These are phyloP conservation scores for Glycine tomentella DNA, from an alignment of 306 rosid genomes.

Conservation along the genomic window DNA sequence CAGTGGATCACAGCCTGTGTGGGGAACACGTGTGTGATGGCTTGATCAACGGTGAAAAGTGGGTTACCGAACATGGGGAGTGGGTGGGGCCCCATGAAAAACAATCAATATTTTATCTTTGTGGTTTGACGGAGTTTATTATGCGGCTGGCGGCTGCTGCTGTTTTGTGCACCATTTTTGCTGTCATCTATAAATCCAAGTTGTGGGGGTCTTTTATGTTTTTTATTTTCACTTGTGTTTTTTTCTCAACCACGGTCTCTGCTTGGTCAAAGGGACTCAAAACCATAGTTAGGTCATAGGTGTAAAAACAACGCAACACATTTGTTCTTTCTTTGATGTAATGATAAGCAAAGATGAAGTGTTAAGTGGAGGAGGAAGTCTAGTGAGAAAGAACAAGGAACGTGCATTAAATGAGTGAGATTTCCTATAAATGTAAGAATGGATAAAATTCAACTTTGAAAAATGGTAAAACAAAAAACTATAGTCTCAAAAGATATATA, in stretches of 20 bases:
- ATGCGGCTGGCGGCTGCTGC: conserved; percentile 49
- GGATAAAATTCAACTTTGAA: too few species aligned
- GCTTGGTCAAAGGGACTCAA: too few species aligned
- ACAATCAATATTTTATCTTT: background rate
- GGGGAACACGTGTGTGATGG: conserved; percentile 33
- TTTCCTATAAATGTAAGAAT: too few species aligned
- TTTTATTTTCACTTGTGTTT: background rate
- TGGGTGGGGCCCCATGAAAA: background rate
- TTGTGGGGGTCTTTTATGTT: conserved; percentile 8
- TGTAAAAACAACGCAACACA: too few species aligned
- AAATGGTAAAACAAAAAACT: too few species aligned
- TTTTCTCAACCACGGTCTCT: background rate
- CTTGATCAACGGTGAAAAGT: background rate
- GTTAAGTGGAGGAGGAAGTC: too few species aligned
- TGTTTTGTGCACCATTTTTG: background rate
- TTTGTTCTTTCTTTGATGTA: background rate
- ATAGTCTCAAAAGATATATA: too few species aligned
- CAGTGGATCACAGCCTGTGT: conserved; percentile 9
- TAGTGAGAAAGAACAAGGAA: too few species aligned
- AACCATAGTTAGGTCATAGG: too few species aligned
- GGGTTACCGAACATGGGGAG: too few species aligned
- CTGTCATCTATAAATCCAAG: too few species aligned
- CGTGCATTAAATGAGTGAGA: too few species aligned
- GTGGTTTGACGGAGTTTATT: conserved; percentile 47
- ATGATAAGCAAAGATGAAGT: background rate